These are phyloP conservation scores for Trametes sp. DNA, from an alignment of 1,284 basidiomycete species.

Conservation along the genomic window DNA sequence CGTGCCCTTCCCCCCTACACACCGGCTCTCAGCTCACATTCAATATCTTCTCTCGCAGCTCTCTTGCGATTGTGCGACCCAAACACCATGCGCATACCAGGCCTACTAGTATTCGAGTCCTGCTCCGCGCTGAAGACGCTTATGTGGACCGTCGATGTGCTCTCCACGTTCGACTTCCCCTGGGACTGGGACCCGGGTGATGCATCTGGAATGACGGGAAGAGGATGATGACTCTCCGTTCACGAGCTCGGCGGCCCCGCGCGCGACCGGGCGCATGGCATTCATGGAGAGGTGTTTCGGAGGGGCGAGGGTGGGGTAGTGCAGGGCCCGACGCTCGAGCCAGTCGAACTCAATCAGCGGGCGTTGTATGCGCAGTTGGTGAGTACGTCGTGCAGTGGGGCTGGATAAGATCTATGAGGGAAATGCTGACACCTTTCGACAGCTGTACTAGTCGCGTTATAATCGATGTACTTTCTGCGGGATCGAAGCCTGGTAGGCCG, in stretches of 20 bases:
- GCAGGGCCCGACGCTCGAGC: too few relatives aligned
- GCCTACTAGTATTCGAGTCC: constrained; percentile 63
- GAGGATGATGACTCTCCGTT: not conserved
- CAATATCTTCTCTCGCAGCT: not conserved
- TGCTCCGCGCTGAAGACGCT: constrained; percentile 89
- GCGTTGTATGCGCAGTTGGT: too few relatives aligned
- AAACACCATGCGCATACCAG: not conserved
- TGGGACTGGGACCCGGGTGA: not conserved
- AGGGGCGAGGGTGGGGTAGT: too few relatives aligned
- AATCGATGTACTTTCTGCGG: too few relatives aligned
- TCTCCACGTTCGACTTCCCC: not conserved
- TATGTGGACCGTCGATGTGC: not conserved
- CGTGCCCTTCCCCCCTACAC: not conserved
- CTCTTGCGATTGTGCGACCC: not conserved
- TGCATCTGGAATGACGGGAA: not conserved
- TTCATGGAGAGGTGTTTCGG: too few relatives aligned
- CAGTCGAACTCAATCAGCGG: not conserved
- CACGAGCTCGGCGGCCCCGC: too few relatives aligned
- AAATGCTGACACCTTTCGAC: too few relatives aligned
- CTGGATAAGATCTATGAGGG: too few relatives aligned
- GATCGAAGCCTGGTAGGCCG: too few relatives aligned
- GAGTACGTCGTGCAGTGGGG: too few relatives aligned
- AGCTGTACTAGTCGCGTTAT: too few relatives aligned
- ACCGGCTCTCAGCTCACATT: not conserved
- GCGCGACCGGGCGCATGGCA: too few relatives aligned